phyloP scores from a whole-genome alignment of 305 asterid genomes.

The Fraxinus platypoda region DNA sequence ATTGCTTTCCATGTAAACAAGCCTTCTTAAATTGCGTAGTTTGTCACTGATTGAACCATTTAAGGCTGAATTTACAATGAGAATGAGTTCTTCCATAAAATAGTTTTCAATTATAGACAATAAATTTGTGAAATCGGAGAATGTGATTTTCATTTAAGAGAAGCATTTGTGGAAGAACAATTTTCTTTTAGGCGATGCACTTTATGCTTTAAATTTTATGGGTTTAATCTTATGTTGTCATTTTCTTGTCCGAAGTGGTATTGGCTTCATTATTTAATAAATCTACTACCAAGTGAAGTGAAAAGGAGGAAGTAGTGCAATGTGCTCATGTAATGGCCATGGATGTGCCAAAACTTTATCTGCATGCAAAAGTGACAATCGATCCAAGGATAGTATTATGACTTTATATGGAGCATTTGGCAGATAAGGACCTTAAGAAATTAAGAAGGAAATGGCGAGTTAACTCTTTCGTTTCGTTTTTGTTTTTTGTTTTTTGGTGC shows the following conservation, averaged over 20 bases:
- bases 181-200: too few relatives aligned
- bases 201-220: not conserved
- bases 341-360: constrained; percentile 91
- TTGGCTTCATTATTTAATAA: too few relatives aligned
- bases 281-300: not conserved
- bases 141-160: not conserved
- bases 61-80: too few relatives aligned
- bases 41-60: too few relatives aligned
- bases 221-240: too few relatives aligned
- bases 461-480: not conserved
- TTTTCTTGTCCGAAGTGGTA: too few relatives aligned
- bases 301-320: constrained; percentile 33
- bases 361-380: constrained; percentile 82
- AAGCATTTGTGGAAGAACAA: not conserved
- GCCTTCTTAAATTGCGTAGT: too few relatives aligned
- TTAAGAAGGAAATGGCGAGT: constrained; percentile 90
- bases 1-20: too few relatives aligned
- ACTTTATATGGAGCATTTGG: constrained; percentile 81
- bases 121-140: not conserved
- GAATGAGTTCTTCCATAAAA: not conserved
- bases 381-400: constrained; percentile 97
- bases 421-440: constrained; percentile 83
- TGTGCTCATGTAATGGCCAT: constrained; percentile 99
- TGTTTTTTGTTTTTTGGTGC: not conserved
- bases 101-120: too few relatives aligned